Conservation (phyloP, 345 rosid species). For the Limnanthes douglasii region DNA sequence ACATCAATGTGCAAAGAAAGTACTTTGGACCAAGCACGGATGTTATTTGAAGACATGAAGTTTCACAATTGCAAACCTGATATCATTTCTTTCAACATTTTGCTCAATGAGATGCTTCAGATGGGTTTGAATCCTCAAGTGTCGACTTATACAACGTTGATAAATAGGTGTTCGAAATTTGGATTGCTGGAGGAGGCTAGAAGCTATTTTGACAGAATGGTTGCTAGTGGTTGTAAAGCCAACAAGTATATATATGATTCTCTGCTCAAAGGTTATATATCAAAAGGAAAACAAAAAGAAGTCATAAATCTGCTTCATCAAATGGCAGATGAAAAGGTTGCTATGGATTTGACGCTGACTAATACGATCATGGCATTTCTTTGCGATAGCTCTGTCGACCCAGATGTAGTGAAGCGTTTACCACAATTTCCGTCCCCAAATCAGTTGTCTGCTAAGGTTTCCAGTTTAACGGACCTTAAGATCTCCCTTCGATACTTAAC, state of each 20-base stretch:
- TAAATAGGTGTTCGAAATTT: constrained; percentile 39
- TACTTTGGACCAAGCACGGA: constrained; percentile 46
- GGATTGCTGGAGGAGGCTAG: constrained; percentile 43
- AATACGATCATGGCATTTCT: constrained; percentile 39
- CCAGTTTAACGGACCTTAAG: too few relatives aligned
- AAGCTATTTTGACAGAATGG: constrained; percentile 33
- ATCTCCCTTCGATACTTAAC: too few relatives aligned
- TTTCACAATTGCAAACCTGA: constrained; percentile 18
- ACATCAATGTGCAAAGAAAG: constrained; percentile 48
- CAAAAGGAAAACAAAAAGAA: constrained; percentile 30
- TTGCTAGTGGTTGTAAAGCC: constrained; percentile 36
- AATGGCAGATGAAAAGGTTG: constrained; percentile 32
- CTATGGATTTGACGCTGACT: constrained; percentile 27
- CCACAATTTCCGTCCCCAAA: constrained; percentile 33
- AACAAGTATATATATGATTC: constrained; percentile 31
- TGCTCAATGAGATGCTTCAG: constrained; percentile 36
- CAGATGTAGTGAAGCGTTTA: constrained; percentile 17
- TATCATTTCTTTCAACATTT: constrained; percentile 29
- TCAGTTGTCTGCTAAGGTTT: too few relatives aligned
- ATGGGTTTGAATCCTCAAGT: constrained; percentile 37
- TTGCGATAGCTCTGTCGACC: constrained; percentile 21
- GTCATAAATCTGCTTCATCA: constrained; percentile 25
- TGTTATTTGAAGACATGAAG: constrained; percentile 37
- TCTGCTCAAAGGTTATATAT: constrained; percentile 33
- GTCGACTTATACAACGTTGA: constrained; percentile 34